These are phyloP conservation scores for Suhomyces xylopsoci DNA, from an alignment of 805 yeast species.

Conservation along the genomic window DNA sequence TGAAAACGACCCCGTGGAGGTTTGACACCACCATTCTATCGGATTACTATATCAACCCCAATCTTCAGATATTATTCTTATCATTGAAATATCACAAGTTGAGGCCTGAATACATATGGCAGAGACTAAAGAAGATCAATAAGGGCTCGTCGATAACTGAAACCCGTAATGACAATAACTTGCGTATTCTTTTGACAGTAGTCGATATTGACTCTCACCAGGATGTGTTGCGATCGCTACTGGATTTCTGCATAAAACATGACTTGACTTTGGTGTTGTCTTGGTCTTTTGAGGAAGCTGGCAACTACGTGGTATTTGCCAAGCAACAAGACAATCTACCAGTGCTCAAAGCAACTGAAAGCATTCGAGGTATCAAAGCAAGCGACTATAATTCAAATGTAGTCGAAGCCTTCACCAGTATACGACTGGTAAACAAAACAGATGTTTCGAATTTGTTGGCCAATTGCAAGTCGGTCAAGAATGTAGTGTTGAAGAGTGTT, in stretches of 20 bases:
- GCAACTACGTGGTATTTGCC: slow-evolving; percentile 38
- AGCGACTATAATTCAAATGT: slow-evolving; percentile 45
- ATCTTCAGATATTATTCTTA: slow-evolving; percentile 57
- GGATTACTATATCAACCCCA: slow-evolving; percentile 63
- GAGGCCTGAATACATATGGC: slow-evolving; percentile 70
- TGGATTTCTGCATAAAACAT: slow-evolving; percentile 48
- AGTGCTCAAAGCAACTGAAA: slow-evolving; percentile 16
- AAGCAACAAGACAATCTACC: slow-evolving; percentile 38
- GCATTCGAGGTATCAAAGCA: slow-evolving; percentile 43
- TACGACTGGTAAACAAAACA: slow-evolving; percentile 50
- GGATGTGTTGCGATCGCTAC: slow-evolving; percentile 45
- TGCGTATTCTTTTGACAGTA: slow-evolving; percentile 57
- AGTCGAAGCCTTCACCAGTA: slow-evolving; percentile 43
- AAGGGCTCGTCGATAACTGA: slow-evolving; percentile 30
- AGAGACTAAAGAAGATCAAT: slow-evolving; percentile 45
- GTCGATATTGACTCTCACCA: slow-evolving; percentile 63
- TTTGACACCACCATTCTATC: slow-evolving; percentile 50
- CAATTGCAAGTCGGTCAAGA: slow-evolving; percentile 43
- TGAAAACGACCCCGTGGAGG: slow-evolving; percentile 54
- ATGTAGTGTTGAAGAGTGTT: slow-evolving; percentile 34
- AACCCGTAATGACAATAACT: slow-evolving; percentile 37
- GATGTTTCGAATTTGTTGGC: slow-evolving; percentile 51
- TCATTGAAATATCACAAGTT: slow-evolving; percentile 71
- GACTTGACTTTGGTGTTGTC: slow-evolving; percentile 49
- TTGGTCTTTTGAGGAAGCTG: slow-evolving; percentile 52